These are phyloP conservation scores for Gaeumannomyces tritici DNA, from an alignment of 2,329 filamentous ascomycete genomes.

Conservation along the genomic window DNA sequence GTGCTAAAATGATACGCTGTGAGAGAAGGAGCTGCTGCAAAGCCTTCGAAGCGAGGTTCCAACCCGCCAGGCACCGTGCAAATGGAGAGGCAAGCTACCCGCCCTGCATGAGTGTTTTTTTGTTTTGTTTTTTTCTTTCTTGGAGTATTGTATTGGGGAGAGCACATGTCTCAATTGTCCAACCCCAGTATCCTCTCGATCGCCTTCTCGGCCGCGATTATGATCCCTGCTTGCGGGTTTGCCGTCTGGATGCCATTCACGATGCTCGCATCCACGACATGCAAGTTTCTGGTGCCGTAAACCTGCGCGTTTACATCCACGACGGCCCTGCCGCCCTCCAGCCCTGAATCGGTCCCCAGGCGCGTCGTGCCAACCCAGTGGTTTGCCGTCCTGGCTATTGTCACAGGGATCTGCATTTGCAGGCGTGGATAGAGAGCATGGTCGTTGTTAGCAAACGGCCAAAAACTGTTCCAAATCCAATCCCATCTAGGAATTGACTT, in stretches of 20 bases:
- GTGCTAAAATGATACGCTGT: no score
- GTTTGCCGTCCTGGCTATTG: conserved; percentile 12
- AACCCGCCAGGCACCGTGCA: no score
- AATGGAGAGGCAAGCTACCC: no score
- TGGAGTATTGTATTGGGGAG: no score
- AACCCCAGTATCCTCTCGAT: conserved; percentile 38
- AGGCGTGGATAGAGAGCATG: no score
- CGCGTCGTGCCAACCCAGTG: conserved; percentile 11
- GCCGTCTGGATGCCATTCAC: conserved; percentile 48
- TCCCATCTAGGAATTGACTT: no score
- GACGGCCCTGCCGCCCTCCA: conserved; percentile 11
- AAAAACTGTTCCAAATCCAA: no score
- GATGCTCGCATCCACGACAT: conserved; percentile 44
- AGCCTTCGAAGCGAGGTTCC: no score
- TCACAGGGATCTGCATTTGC: conserved; percentile 21
- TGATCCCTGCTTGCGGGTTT: conserved; percentile 48
- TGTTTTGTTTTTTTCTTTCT: no score
- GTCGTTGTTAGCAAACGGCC: conserved; percentile 17
- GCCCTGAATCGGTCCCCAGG: conserved; percentile 12
- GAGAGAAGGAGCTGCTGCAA: no score
- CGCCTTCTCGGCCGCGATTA: conserved; percentile 46
- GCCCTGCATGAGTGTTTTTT: no score
- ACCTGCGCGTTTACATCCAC: conserved; percentile 25
- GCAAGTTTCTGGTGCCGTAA: conserved; percentile 41
- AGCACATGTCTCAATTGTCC: no score